Base-by-base conservation (phyloP, 768 basidiomycete genomes). In the Lentinus tigrinus region DNA sequence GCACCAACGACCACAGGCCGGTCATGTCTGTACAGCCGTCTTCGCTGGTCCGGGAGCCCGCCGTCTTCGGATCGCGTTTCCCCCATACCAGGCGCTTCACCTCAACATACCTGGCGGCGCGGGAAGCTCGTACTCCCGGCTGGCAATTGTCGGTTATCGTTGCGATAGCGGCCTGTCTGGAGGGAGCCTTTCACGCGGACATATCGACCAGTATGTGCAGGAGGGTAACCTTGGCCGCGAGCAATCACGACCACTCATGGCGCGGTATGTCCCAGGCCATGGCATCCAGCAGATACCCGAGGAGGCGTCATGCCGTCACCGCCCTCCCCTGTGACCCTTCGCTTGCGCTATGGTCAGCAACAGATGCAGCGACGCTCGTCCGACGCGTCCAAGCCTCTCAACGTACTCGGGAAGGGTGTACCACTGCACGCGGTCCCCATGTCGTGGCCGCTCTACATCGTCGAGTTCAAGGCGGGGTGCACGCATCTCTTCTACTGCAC, bases 381-480 rank as follows among this genome's bases (percentile, higher is more conserved):
- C 6, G 77, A 80, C 50, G 74, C 78, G 2, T 54, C 65, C 11
- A 69, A 70, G 28, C 64, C 63, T 52, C 67, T 83, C 36, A 72
- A 65, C 38, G 83, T 94, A 11, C 85, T 96, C 23, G 95, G 96
- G 49, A 89, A 88, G 67, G 96, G 96, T 36, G 84, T 98, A 0
- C 93, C 95, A 0, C 80, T 98, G 17, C 85, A 88, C 69, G 73
- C 89, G 47, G 87, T 99, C 40, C 88, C 95, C 0, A 71, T 88
- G 13, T 85, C 86, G 36, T 92, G 89, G 78, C 93, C 91, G n/a
- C 81, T 99, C 8, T 98, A 84, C 79, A 95, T 98, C 65, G 90
- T 98, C 65, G 91, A 97, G 72, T 99, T 99, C 81, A 99, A 98
- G 74, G 95, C 95, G 0, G 93, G 94, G 0, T 85, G 96, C 39